Evolutionary conservation across 225 moss, liverwort and hornwort genomes (phyloP).

Genomic region (Polytrichum commune): DNA sequence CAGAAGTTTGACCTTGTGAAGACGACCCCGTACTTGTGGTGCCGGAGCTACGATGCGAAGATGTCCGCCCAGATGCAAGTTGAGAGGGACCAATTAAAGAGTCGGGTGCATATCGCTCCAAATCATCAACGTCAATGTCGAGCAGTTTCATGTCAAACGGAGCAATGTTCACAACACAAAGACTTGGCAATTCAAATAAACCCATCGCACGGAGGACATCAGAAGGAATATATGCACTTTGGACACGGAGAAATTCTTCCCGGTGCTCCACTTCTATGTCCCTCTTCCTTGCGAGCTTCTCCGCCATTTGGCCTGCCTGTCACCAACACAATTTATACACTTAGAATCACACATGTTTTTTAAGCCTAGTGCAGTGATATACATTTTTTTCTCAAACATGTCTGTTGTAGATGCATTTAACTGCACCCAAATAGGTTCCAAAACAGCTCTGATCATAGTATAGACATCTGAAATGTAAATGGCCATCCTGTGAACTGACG

Average conservation of each 20-base stretch:
- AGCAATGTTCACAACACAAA: constrained; percentile 60
- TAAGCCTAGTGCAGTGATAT: too few relatives aligned
- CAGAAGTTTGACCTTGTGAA: constrained; percentile 6
- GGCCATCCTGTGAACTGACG: too few relatives aligned
- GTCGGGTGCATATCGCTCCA: constrained; percentile 62
- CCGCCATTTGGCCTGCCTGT: constrained; percentile 58
- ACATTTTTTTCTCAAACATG: too few relatives aligned
- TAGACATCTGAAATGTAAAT: too few relatives aligned
- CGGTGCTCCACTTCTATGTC: constrained; percentile 49
- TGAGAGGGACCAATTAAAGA: constrained; percentile 45
- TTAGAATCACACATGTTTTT: too few relatives aligned
- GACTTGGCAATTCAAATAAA: constrained; percentile 53
- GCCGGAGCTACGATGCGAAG: constrained; percentile 17
- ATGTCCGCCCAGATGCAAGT: constrained; percentile 24
- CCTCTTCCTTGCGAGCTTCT: constrained; percentile 60
- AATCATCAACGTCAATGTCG: constrained; percentile 45
- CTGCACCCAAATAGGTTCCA: neutral
- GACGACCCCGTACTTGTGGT: constrained; percentile 29
- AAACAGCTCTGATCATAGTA: neutral
- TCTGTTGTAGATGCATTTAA: too few relatives aligned
- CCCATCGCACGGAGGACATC: constrained; percentile 48
- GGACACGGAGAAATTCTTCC: constrained; percentile 45
- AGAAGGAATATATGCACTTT: constrained; percentile 36
- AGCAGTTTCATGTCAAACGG: constrained; percentile 54
- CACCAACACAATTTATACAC: neutral